Evolutionary conservation across 257 asterid genomes (phyloP), one percentile per base, ranked within the genome.

Genomic region (Scutellaria baicalensis): DNA sequence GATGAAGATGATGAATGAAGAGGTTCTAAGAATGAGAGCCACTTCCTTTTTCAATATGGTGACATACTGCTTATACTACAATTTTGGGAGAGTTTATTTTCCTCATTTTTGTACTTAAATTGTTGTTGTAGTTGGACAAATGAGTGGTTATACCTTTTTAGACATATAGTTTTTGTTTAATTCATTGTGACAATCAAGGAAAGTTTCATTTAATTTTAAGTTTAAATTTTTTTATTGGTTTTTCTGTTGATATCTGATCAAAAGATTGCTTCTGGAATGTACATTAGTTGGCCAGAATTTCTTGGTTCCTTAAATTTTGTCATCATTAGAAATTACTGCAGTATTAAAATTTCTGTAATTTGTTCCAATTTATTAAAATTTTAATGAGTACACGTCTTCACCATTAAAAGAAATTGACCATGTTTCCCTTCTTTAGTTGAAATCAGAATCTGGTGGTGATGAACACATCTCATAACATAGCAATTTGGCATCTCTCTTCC

Each of bases 1-100:
- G 83, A 81, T 9, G 85, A 78, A 43, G 83, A 78, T 44, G 69
- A 76, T 8, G 82, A 79, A 63, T 76, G 80, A 73, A 64, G 64
- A 55, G 42, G 48, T 64, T 4, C 17, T 16, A 49, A 27, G 21
- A 36, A n/a, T 59, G 44, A 8, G 21, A 33, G n/a, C 45, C 1
- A 17, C 42, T 49, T 42, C 10, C 61, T 18, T 62, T 14, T 67
- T 52, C 39, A 8, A 45, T 8, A 14, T 56, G 39, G 38, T 21
- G 69, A 50, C 14, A 18, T 9, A 39, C 45, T 58, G 55, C 43
- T 52, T 49, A 49, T 64, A 47, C 1, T 68, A 40, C 75, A 54
- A 18, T 59, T 62, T 73, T 58, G 70, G 48, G 33, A 59, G 68
- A 13, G 33, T 62, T 6, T 42, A 4, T 70, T 70, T 18, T 51